Conservation (phyloP, 2,329 filamentous ascomycete genomes). For the Aureobasidium sp. region DNA sequence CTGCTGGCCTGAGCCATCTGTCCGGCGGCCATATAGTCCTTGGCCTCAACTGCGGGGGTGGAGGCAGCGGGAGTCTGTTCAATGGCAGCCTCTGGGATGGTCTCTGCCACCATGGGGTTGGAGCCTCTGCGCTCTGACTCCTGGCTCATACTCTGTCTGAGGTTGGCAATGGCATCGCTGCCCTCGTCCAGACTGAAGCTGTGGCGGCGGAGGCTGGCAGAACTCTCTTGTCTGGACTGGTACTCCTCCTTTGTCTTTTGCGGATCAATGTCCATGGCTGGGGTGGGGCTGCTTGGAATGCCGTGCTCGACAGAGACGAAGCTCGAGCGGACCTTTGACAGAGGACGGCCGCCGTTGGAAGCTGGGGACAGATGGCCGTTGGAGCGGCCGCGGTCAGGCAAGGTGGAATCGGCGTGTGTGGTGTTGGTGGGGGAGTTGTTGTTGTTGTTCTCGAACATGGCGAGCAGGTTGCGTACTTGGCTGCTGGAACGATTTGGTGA, state of each 20-base stretch:
- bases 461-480: constrained; percentile 40
- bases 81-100: constrained; percentile 35
- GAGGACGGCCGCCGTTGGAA: constrained; percentile 25
- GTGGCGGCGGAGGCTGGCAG: constrained; percentile 26
- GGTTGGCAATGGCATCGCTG: constrained; percentile 24
- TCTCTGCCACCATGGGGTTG: constrained; percentile 27
- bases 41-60: constrained; percentile 25
- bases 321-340: constrained; percentile 38
- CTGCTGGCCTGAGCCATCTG: constrained; percentile 14
- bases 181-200: constrained; percentile 35
- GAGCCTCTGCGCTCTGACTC: constrained; percentile 32
- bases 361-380: constrained; percentile 22
- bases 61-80: constrained; percentile 24
- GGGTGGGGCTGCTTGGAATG: neutral
- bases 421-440: neutral
- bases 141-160: constrained; percentile 32
- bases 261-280: constrained; percentile 12
- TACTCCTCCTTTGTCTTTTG: constrained; percentile 2
- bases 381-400: constrained; percentile 36
- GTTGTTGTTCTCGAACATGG: constrained; percentile 38
- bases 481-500: constrained; percentile 29
- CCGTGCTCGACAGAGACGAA: constrained; percentile 38
- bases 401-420: constrained; percentile 20
- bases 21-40: constrained; percentile 17
- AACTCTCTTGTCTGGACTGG: constrained; percentile 7